These are phyloP conservation scores for Casaregolazyma lundiana DNA, from an alignment of 1,139 yeast genomes.

Conservation along the genomic window DNA sequence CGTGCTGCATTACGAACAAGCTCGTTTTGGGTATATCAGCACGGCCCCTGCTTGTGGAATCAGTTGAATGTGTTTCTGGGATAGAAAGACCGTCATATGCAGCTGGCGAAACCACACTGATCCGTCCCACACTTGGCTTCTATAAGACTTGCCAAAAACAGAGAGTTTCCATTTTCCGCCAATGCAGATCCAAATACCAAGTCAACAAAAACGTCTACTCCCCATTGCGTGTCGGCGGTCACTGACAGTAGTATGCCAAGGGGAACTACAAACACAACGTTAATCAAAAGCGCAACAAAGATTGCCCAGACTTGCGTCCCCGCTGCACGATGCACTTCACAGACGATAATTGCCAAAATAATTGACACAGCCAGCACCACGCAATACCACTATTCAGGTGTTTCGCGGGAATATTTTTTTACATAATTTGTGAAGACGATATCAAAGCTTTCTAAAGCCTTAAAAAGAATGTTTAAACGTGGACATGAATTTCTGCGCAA, in stretches of 20 bases:
- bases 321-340: conserved; percentile 40
- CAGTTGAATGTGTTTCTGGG: too few species aligned
- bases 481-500: neutral
- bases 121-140: too few species aligned
- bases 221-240: conserved; percentile 53
- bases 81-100: too few species aligned
- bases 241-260: conserved; percentile 42
- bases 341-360: conserved; percentile 45
- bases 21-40: too few species aligned
- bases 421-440: conserved; percentile 6
- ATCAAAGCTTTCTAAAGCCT: conserved; percentile 8
- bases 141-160: conserved; percentile 55
- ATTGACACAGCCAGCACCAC: conserved; percentile 46
- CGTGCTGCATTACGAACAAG: too few species aligned
- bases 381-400: conserved; percentile 59
- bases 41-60: too few species aligned
- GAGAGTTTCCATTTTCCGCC: conserved; percentile 60
- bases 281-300: conserved; percentile 53
- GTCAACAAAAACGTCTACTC: conserved; percentile 57
- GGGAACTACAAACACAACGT: conserved; percentile 53
- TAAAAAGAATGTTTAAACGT: conserved; percentile 9
- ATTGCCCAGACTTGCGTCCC: conserved; percentile 50
- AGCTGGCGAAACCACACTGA: too few species aligned
- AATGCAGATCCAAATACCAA: conserved; percentile 58
- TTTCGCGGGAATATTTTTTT: conserved; percentile 46